Evolutionary conservation across 768 basidiomycete genomes (phyloP).

Genomic region (Mycena albidolilacea): DNA sequence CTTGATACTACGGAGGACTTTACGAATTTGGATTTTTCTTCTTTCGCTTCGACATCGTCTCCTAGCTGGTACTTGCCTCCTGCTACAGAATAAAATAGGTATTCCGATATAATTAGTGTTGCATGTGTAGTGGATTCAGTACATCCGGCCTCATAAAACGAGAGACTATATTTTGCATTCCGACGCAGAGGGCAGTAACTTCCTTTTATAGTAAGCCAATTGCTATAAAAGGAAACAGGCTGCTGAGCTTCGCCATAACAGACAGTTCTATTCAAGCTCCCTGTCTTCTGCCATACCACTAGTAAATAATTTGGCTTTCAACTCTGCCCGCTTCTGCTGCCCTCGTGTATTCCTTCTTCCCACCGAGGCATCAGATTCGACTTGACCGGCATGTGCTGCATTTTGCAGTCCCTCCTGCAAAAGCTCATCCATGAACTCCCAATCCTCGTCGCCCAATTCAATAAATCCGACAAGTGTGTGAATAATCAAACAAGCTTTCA

Average conservation of each 20-base stretch:
- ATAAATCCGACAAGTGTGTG: not conserved
- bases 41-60: not conserved
- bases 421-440: constrained; percentile 14
- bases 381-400: not conserved
- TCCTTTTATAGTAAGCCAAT: too few species aligned
- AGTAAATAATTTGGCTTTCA: constrained; percentile 15
- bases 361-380: not conserved
- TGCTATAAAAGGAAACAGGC: too few species aligned
- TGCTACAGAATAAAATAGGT: not conserved
- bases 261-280: not conserved
- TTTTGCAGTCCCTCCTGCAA: constrained; percentile 3
- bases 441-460: constrained; percentile 8
- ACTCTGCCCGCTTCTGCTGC: constrained; percentile 13
- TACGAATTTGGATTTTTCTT: not conserved
- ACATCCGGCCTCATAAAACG: too few species aligned
- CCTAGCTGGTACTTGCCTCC: not conserved
- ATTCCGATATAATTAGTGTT: not conserved
- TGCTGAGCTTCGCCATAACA: too few species aligned
- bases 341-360: constrained; percentile 15
- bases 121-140: not conserved
- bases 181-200: too few species aligned
- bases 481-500: not conserved
- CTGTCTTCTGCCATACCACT: constrained; percentile 11
- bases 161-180: not conserved
- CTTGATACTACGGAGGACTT: not conserved